Conservation (phyloP, 805 yeast genomes). For the Saturnispora kantuleensis region DNA sequence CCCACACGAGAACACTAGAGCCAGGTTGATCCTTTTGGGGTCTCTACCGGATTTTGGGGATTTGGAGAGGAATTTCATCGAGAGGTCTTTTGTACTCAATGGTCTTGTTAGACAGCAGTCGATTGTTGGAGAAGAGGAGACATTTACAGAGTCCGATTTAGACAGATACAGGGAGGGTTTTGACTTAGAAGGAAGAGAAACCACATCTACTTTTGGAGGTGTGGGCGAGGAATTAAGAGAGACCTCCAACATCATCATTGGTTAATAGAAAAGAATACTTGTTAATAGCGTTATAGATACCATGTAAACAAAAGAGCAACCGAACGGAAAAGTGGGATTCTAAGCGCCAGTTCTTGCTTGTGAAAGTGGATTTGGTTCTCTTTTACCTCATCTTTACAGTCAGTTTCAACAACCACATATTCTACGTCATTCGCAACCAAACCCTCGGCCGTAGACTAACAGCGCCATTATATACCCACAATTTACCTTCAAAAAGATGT, state of each 20-base stretch:
- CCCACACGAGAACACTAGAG: constrained; percentile 6
- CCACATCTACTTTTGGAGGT: background rate
- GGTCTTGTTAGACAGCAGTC: constrained; percentile 20
- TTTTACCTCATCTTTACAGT: too few relatives aligned
- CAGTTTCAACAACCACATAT: too few relatives aligned
- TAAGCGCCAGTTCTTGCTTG: too few relatives aligned
- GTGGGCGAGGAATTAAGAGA: background rate
- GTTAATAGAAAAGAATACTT: background rate
- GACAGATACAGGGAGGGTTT: constrained; percentile 3
- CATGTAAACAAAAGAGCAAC: background rate
- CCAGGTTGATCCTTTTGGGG: constrained; percentile 16
- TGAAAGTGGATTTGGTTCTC: too few relatives aligned
- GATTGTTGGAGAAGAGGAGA: constrained; percentile 18
- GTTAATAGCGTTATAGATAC: constrained; percentile 1
- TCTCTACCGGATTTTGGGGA: constrained; percentile 17
- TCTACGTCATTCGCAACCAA: too few relatives aligned
- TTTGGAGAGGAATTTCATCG: constrained; percentile 25
- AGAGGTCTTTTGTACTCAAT: constrained; percentile 21
- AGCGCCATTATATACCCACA: too few relatives aligned
- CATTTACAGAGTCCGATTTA: constrained; percentile 10
- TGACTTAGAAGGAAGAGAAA: background rate
- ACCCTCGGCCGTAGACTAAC: too few relatives aligned
- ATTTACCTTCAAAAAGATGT: too few relatives aligned
- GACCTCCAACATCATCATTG: background rate
- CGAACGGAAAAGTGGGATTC: too few relatives aligned